Percentiles rank a stretch among this genome's conserved stretches.
These are phyloP conservation scores for Pleurotus sapidus DNA, from an alignment of 768 basidiomycete genomes.

Conservation along the genomic window DNA sequence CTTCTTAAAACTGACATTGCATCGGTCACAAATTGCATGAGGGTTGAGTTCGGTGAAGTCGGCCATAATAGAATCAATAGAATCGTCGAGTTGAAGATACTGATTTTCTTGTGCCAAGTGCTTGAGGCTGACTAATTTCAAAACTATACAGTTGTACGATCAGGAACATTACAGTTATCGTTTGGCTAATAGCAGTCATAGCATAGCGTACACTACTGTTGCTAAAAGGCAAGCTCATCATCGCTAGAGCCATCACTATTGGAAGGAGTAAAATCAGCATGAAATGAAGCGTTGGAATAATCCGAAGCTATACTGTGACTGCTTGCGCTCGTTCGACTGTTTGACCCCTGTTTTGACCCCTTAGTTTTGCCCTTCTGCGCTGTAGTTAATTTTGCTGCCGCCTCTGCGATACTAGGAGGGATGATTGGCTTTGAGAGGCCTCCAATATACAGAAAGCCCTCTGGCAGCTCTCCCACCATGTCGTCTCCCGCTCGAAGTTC, in stretches of 20 bases:
- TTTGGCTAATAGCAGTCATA: too few species aligned
- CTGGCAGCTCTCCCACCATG: constrained; percentile 8
- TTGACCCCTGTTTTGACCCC: too few species aligned
- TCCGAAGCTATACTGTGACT: too few species aligned
- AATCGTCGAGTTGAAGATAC: not conserved
- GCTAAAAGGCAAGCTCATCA: not conserved
- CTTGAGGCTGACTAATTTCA: too few species aligned
- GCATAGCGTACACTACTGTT: not conserved
- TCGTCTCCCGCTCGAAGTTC: constrained; percentile 13
- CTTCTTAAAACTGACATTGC: not conserved
- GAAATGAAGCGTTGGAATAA: not conserved
- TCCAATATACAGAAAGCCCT: constrained; percentile 8
- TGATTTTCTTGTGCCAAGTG: too few species aligned
- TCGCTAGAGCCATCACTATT: not conserved
- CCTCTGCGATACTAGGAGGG: not conserved
- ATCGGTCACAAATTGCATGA: not conserved
- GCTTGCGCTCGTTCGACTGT: too few species aligned
- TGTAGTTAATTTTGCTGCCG: not conserved
- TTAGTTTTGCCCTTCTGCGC: too few species aligned
- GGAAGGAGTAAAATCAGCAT: not conserved
- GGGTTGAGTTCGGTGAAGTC: not conserved
- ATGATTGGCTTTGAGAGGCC: not conserved
- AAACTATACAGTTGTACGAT: too few species aligned
- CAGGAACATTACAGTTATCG: too few species aligned
- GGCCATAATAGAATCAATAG: not conserved